Evolutionary conservation across 192 early-diverging fungal genomes (phyloP).

Genomic region (Entophlyctis luteolus): DNA sequence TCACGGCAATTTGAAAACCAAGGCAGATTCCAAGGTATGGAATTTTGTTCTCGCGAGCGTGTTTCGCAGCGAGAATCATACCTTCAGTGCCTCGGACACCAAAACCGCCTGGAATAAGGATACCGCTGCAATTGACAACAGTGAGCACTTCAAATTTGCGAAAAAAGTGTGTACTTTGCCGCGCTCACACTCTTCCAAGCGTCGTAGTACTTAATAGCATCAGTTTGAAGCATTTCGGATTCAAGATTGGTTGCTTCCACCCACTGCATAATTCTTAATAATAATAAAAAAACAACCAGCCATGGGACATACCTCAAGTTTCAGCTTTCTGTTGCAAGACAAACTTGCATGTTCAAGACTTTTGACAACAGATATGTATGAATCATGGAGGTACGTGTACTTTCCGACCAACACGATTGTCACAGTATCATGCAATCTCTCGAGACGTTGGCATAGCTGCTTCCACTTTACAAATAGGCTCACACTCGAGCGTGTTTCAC

Average conservation of each 20-base stretch:
- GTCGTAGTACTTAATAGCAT: conserved; percentile 93
- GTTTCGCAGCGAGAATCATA: conserved; percentile 89
- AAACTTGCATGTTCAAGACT: conserved; percentile 91
- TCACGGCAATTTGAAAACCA: conserved; percentile 93
- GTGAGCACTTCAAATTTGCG: no score
- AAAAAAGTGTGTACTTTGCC: conserved; percentile 48
- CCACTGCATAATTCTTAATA: conserved; percentile 59
- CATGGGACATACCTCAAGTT: conserved; percentile 32
- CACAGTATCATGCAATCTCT: conserved; percentile 74
- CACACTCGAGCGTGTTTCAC: conserved; percentile 54
- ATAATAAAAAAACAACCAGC: background rate
- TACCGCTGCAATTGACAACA: conserved; percentile 67
- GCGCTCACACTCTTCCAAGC: conserved; percentile 87
- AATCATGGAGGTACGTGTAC: conserved; percentile 94
- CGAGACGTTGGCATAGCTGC: conserved; percentile 69
- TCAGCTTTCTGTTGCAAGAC: conserved; percentile 77
- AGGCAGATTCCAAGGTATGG: conserved; percentile 98
- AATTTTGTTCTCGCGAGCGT: conserved; percentile 94
- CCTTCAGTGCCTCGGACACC: conserved; percentile 95
- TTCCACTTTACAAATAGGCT: conserved; percentile 82
- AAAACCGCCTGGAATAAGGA: conserved; percentile 97
- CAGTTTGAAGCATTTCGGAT: conserved; percentile 59
- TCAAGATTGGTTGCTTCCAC: conserved; percentile 94
- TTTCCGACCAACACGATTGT: conserved; percentile 93
- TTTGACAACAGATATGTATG: conserved; percentile 96